phyloP scores from a whole-genome alignment of 2,329 filamentous ascomycete genomes.

The Xylaria hypoxylon region DNA sequence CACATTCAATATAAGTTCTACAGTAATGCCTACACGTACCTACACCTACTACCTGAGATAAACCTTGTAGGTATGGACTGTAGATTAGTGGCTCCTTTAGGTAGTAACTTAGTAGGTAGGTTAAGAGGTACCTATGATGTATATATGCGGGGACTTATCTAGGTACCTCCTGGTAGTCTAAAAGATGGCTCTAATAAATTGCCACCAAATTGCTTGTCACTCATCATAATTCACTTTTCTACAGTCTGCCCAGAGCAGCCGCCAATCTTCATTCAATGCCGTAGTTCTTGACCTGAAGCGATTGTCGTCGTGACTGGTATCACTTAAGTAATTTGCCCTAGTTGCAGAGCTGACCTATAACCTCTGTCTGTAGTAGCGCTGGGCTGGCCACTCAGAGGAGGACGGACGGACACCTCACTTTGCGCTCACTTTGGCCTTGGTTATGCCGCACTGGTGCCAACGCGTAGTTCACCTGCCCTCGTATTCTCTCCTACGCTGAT shows the following conservation, averaged over 20 bases:
- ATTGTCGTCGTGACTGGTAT: background rate
- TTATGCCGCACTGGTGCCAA: constrained; percentile 1
- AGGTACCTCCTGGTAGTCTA: too few species aligned
- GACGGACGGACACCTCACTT: too few species aligned
- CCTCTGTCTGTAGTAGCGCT: background rate
- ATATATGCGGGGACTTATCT: too few species aligned
- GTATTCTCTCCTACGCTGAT: background rate
- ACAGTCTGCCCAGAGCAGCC: constrained; percentile 19
- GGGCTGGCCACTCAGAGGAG: background rate
- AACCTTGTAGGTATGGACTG: too few species aligned
- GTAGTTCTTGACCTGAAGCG: background rate
- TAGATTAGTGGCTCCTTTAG: too few species aligned
- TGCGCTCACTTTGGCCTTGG: background rate
- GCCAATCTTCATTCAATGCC: constrained; percentile 18
- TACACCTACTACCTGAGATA: background rate
- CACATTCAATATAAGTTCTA: background rate
- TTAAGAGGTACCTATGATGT: too few species aligned
- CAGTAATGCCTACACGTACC: background rate
- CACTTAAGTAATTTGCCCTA: background rate
- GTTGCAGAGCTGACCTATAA: background rate
- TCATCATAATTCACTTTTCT: background rate
- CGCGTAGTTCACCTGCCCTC: background rate
- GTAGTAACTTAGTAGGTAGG: too few species aligned
- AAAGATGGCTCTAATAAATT: constrained; percentile 3
- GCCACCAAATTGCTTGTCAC: background rate